Conservation (phyloP, 805 yeast genomes). For the Cyberlindnera mrakii region DNA sequence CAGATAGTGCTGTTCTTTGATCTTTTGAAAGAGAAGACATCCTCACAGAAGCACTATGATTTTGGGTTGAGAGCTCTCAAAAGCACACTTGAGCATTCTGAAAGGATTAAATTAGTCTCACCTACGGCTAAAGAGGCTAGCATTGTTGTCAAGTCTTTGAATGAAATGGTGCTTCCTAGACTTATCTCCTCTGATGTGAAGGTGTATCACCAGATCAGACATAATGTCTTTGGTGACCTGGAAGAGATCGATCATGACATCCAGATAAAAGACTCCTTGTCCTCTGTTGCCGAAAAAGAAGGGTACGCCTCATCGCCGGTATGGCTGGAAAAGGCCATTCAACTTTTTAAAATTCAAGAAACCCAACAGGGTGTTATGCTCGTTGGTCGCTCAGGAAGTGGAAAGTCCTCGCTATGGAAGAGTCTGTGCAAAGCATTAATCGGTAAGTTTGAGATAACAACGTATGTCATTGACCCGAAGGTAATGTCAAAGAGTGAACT, state of each 20-base stretch:
- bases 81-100: slow-evolving; percentile 55
- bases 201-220: slow-evolving; percentile 16
- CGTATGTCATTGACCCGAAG: slow-evolving; percentile 65
- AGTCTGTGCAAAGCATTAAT: slow-evolving; percentile 37
- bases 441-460: slow-evolving; percentile 29
- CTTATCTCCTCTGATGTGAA: slow-evolving; percentile 47
- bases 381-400: slow-evolving; percentile 71
- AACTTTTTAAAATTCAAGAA: slow-evolving; percentile 53
- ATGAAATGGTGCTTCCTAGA: slow-evolving; percentile 65
- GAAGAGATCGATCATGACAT: slow-evolving; percentile 26
- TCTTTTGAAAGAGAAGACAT: slow-evolving; percentile 32
- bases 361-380: slow-evolving; percentile 76
- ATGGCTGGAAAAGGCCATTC: slow-evolving; percentile 53
- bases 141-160: slow-evolving; percentile 46
- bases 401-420: slow-evolving; percentile 57
- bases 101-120: slow-evolving; percentile 28
- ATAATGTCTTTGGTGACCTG: slow-evolving; percentile 35
- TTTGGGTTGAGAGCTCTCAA: slow-evolving; percentile 86
- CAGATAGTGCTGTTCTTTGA: slow-evolving; percentile 50
- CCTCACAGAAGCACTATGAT: slow-evolving; percentile 73
- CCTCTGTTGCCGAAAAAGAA: slow-evolving; percentile 21
- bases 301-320: slow-evolving; percentile 22
- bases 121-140: neutral
- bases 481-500: slow-evolving; percentile 58
- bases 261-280: slow-evolving; percentile 24